These are phyloP conservation scores for Larix kaempferi DNA, from an alignment of 75 land plant species.

Conservation along the genomic window DNA sequence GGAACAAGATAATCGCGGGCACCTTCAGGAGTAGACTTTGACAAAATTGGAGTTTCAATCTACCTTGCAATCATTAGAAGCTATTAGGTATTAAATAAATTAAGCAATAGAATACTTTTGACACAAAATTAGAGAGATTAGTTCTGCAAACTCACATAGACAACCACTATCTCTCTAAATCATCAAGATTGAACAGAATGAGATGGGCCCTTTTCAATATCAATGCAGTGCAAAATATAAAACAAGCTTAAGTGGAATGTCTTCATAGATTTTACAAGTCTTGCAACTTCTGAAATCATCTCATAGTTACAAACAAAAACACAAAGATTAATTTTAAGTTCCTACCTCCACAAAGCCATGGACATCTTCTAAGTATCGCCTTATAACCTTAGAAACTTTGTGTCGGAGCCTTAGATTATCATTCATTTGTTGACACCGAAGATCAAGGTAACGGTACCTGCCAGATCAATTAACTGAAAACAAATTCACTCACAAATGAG, in stretches of 20 bases:
- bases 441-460: conserved; percentile 91
- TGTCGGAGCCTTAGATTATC: conserved; percentile 73
- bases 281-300: neutral
- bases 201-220: neutral
- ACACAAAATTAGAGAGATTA: neutral
- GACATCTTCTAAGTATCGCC: conserved; percentile 76
- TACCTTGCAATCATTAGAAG: conserved; percentile 44
- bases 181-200: neutral
- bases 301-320: neutral
- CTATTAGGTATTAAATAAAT: conserved; percentile 2
- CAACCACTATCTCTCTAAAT: neutral
- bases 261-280: neutral
- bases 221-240: neutral
- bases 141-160: neutral
- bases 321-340: neutral
- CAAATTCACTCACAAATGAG: conserved; percentile 1
- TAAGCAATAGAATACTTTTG: neutral
- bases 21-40: conserved; percentile 97
- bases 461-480: conserved; percentile 8
- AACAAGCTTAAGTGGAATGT: neutral
- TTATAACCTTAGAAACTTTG: conserved; percentile 72
- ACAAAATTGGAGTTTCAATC: conserved; percentile 97
- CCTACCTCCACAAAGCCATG: conserved; percentile 92
- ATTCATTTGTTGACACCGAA: conserved; percentile 86
- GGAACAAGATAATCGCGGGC: conserved; percentile 99